These are phyloP conservation scores for Aspergillus ochraceus DNA, from an alignment of 2,329 filamentous ascomycete species.

Conservation along the genomic window DNA sequence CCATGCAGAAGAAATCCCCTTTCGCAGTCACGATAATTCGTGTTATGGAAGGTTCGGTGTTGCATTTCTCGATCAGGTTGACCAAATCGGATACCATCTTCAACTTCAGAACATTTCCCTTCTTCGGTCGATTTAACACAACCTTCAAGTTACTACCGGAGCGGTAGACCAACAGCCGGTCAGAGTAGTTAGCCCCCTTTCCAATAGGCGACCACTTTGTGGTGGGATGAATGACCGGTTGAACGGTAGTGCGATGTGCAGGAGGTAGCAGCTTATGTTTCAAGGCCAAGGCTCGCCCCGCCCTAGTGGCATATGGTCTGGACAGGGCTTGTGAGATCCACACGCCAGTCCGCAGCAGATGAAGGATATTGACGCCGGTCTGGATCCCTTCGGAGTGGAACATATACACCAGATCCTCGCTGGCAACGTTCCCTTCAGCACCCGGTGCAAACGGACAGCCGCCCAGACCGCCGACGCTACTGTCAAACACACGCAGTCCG, in stretches of 20 bases:
- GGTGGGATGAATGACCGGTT: not conserved
- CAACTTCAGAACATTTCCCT: conserved; percentile 41
- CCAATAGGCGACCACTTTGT: not conserved
- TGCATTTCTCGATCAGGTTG: not conserved
- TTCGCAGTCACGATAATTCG: not conserved
- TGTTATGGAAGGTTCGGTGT: not conserved
- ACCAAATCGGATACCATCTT: conserved; percentile 22
- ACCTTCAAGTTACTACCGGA: conserved; percentile 33
- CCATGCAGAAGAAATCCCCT: conserved; percentile 9
- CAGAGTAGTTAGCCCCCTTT: not conserved
- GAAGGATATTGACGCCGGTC: conserved; percentile 67
- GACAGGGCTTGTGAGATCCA: conserved; percentile 61
- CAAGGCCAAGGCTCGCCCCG: not conserved
- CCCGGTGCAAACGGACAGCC: conserved; percentile 85
- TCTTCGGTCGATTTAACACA: conserved; percentile 37
- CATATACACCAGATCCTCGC: conserved; percentile 80
- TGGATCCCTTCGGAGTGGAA: conserved; percentile 61
- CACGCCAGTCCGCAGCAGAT: conserved; percentile 65
- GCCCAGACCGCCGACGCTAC: conserved; percentile 75
- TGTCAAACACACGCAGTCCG: conserved; percentile 77
- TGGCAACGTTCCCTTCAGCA: conserved; percentile 82
- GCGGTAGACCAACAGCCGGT: conserved; percentile 24
- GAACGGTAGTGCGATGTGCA: not conserved
- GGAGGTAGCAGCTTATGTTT: not conserved
- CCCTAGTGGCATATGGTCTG: conserved; percentile 47